phyloP scores from a whole-genome alignment of 805 yeast species.

The Ogataea polymorpha region DNA sequence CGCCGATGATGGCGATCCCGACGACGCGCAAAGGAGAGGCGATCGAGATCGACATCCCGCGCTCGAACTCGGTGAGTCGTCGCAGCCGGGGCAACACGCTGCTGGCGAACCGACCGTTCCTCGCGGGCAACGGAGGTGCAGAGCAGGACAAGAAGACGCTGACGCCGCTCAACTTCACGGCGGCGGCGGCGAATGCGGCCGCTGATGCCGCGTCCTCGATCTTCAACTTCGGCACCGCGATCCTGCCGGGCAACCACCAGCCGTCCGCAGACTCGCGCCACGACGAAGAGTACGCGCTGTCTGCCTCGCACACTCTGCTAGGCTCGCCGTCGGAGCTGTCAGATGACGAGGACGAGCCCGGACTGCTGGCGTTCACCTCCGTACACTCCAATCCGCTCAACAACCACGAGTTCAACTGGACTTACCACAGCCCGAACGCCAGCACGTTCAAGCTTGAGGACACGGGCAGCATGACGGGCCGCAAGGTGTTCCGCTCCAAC shows the following conservation, averaged over 20 bases:
- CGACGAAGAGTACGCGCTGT: conserved; percentile 10
- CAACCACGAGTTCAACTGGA: conserved; percentile 33
- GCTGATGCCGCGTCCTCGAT: conserved; percentile 30
- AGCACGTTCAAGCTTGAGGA: conserved; percentile 19
- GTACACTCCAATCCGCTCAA: conserved; percentile 36
- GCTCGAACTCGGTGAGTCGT: conserved; percentile 26
- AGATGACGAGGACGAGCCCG: conserved; percentile 29
- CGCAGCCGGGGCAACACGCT: conserved; percentile 23
- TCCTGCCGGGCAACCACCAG: conserved; percentile 11
- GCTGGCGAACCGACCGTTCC: conserved; percentile 15
- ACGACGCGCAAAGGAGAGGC: conserved; percentile 79
- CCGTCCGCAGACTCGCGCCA: conserved; percentile 2
- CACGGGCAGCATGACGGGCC: conserved; percentile 7
- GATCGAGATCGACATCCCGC: conserved; percentile 58
- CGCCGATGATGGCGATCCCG: conserved; percentile 77
- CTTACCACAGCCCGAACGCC: conserved; percentile 19
- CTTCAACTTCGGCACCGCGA: conserved; percentile 28
- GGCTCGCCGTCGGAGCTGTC: conserved; percentile 13
- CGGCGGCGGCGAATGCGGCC: conserved; percentile 28
- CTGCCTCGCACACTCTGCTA: conserved; percentile 13
- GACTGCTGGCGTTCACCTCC: conserved; percentile 28
- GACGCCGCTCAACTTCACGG: conserved; percentile 24
- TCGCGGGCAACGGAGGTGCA: neutral
- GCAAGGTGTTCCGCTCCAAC: conserved; percentile 16
- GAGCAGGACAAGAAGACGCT: conserved; percentile 13